Evolutionary conservation across 768 basidiomycete genomes (phyloP).

Genomic region (Pilatotrama ljubarskyi): DNA sequence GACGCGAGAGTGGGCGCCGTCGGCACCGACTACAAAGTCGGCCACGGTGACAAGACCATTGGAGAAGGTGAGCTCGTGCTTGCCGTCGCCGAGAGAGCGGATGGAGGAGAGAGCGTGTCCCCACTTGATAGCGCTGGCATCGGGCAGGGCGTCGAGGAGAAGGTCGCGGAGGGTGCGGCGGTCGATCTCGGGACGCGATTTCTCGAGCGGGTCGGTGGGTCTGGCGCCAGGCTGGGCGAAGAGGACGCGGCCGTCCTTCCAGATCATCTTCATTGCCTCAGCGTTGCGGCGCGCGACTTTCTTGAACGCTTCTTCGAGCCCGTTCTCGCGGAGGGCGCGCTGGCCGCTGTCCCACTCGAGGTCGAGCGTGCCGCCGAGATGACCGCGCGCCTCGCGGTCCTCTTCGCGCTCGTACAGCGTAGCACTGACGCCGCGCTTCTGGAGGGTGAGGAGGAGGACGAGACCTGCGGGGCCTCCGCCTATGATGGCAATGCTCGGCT

Average conservation of each 20-base stretch:
- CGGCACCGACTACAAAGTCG: too few species aligned
- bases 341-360: slow-evolving; percentile 1
- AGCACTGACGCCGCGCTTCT: neutral
- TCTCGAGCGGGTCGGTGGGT: neutral
- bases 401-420: neutral
- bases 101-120: neutral
- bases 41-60: too few species aligned
- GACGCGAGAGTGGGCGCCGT: too few species aligned
- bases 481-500: neutral
- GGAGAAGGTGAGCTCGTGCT: too few species aligned
- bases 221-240: neutral
- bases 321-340: neutral
- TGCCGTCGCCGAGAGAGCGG: neutral
- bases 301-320: neutral
- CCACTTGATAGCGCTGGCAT: neutral
- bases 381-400: neutral
- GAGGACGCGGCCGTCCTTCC: neutral
- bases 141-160: neutral
- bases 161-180: neutral
- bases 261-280: neutral
- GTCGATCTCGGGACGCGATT: neutral
- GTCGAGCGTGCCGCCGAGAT: neutral
- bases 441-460: neutral
- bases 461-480: slow-evolving; percentile 1
- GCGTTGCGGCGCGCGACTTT: neutral